Conservation (phyloP, 495 filamentous ascomycete species). For the Hypomontagnella submonticulosa region DNA sequence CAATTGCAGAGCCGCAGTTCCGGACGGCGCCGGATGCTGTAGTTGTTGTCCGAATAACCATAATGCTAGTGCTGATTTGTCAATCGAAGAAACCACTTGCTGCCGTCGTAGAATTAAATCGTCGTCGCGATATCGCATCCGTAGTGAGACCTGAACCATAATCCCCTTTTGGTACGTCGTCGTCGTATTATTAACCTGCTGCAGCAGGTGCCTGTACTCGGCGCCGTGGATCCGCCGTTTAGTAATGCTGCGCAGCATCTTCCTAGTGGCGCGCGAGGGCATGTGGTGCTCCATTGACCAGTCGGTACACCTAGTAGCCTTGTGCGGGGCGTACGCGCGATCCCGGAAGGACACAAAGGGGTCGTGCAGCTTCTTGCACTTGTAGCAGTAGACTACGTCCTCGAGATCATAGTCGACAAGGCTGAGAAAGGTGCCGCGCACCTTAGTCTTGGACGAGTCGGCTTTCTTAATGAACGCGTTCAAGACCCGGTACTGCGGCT, state of each 20-base stretch:
- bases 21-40: background rate
- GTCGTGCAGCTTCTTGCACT: slow-evolving; percentile 36
- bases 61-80: slow-evolving; percentile 28
- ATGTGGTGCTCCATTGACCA: slow-evolving; percentile 41
- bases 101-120: slow-evolving; percentile 29
- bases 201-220: slow-evolving; percentile 32
- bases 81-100: slow-evolving; percentile 35
- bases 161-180: slow-evolving; percentile 34
- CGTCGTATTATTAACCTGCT: slow-evolving; percentile 37
- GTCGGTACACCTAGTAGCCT: slow-evolving; percentile 28
- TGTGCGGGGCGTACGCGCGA: slow-evolving; percentile 24
- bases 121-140: slow-evolving; percentile 32
- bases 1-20: background rate
- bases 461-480: slow-evolving; percentile 22
- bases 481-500: slow-evolving; percentile 15
- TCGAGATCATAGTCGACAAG: slow-evolving; percentile 35
- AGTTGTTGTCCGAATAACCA: slow-evolving; percentile 36
- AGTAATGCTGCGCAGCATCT: slow-evolving; percentile 37
- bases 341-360: slow-evolving; percentile 36
- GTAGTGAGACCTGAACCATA: slow-evolving; percentile 25
- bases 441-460: slow-evolving; percentile 23
- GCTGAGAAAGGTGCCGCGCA: slow-evolving; percentile 31
- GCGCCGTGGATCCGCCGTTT: slow-evolving; percentile 37
- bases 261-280: slow-evolving; percentile 38
- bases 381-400: slow-evolving; percentile 39